These are phyloP conservation scores for Hymenoscyphus scutula DNA, from an alignment of 2,329 filamentous ascomycete genomes.

Conservation along the genomic window DNA sequence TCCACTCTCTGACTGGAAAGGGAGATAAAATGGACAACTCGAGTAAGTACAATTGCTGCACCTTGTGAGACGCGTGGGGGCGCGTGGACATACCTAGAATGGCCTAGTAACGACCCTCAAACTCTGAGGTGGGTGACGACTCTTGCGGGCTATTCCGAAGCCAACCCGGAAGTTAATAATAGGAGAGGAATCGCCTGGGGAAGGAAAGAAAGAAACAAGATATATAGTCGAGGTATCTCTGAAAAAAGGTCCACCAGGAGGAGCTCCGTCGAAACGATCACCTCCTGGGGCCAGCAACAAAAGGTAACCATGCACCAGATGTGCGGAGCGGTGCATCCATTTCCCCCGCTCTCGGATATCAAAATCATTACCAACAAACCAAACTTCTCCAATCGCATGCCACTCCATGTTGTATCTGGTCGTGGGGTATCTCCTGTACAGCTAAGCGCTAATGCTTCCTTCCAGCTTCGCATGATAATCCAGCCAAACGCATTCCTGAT, in stretches of 20 bases:
- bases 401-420: slow-evolving; percentile 5
- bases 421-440: slow-evolving; percentile 10
- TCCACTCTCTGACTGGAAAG: neutral
- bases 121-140: neutral
- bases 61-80: slow-evolving; percentile 21
- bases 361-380: neutral
- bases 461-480: neutral
- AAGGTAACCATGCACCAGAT: neutral
- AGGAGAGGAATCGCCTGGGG: neutral
- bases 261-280: neutral
- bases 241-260: neutral
- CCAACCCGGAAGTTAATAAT: neutral
- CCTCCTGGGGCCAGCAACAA: neutral
- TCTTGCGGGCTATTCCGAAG: neutral
- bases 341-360: neutral
- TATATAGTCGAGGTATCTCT: neutral
- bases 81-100: slow-evolving; percentile 19
- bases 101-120: slow-evolving; percentile 11
- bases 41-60: slow-evolving; percentile 12
- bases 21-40: slow-evolving; percentile 5
- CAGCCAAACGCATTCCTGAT: slow-evolving; percentile 4
- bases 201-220: neutral
- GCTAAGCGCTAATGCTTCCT: neutral
- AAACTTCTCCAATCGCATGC: slow-evolving; percentile 2
- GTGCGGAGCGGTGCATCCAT: slow-evolving; percentile 3